Percentiles rank a stretch among this genome's conserved stretches.
Conservation (phyloP, 306 rosid species). For the Dalbergia cultrata region DNA sequence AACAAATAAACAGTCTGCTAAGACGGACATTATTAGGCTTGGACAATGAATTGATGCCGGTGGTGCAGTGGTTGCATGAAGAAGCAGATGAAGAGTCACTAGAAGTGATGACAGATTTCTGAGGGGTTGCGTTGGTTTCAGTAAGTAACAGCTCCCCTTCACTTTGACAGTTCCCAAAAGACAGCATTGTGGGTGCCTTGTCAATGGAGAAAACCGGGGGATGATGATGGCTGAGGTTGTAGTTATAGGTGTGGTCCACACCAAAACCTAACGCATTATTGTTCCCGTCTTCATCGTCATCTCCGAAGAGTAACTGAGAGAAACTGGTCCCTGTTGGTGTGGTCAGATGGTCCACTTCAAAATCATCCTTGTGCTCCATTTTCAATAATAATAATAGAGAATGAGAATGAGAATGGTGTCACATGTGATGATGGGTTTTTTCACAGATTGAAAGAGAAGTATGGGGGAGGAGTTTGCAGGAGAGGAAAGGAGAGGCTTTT, state of each 20-base stretch:
- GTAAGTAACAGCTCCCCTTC: slow-evolving; percentile 14
- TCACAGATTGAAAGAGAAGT: slow-evolving; percentile 10
- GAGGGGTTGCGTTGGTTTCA: slow-evolving; percentile 48
- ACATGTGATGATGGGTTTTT: not conserved
- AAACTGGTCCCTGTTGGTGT: slow-evolving; percentile 62
- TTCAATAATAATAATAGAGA: not conserved
- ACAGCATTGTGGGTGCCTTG: slow-evolving; percentile 77
- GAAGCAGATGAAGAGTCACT: slow-evolving; percentile 75
- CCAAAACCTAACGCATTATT: slow-evolving; percentile 36
- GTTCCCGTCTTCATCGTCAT: slow-evolving; percentile 49
- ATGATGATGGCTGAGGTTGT: not conserved
- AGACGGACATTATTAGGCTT: slow-evolving; percentile 55
- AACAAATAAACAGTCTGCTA: no score
- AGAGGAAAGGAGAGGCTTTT: not conserved
- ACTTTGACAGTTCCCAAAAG: slow-evolving; percentile 56
- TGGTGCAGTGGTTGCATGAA: slow-evolving; percentile 51
- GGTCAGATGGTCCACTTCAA: slow-evolving; percentile 61
- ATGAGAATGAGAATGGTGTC: not conserved
- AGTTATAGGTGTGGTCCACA: slow-evolving; percentile 41
- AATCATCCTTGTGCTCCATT: slow-evolving; percentile 65
- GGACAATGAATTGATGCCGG: slow-evolving; percentile 41
- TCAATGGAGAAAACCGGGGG: slow-evolving; percentile 49
- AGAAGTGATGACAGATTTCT: slow-evolving; percentile 70
- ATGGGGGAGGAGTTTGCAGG: not conserved
- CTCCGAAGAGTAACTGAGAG: slow-evolving; percentile 79